phyloP scores from a whole-genome alignment of 768 basidiomycete genomes.

The Paxillus ammoniavirescens region DNA sequence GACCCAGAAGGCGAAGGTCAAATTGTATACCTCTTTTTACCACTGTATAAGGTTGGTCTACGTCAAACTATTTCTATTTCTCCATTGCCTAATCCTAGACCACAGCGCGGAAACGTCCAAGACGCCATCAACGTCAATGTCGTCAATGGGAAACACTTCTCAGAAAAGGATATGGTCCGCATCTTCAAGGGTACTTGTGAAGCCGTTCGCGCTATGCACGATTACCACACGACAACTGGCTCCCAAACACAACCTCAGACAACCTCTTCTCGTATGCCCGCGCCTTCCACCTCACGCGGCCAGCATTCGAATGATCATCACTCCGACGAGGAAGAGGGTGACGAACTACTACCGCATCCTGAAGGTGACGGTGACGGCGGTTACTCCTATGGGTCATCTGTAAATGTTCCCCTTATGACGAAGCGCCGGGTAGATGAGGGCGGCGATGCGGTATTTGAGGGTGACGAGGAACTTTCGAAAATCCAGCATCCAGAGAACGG shows the following conservation, averaged over 20 bases:
- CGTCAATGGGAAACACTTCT: slow-evolving; percentile 77
- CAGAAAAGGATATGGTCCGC: slow-evolving; percentile 84
- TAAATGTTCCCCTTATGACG: slow-evolving; percentile 60
- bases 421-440: slow-evolving; percentile 50
- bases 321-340: slow-evolving; percentile 58
- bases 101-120: slow-evolving; percentile 88
- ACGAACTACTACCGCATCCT: slow-evolving; percentile 71
- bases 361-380: slow-evolving; percentile 75
- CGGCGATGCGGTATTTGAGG: slow-evolving; percentile 71
- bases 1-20: slow-evolving; percentile 92
- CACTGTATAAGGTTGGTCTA: slow-evolving; percentile 76
- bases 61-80: not conserved
- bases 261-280: slow-evolving; percentile 11
- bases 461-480: slow-evolving; percentile 65
- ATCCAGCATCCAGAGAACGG: slow-evolving; percentile 40
- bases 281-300: slow-evolving; percentile 21
- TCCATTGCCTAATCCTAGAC: slow-evolving; percentile 3
- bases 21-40: slow-evolving; percentile 95
- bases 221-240: slow-evolving; percentile 57
- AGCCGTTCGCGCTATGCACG: slow-evolving; percentile 93
- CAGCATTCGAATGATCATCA: slow-evolving; percentile 26
- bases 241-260: slow-evolving; percentile 21
- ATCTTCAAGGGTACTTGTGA: slow-evolving; percentile 94
- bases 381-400: slow-evolving; percentile 57
- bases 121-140: slow-evolving; percentile 88